Evolutionary conservation across 352 stramenopile species (phyloP).

Genomic region (Pythium scleroteichum): DNA sequence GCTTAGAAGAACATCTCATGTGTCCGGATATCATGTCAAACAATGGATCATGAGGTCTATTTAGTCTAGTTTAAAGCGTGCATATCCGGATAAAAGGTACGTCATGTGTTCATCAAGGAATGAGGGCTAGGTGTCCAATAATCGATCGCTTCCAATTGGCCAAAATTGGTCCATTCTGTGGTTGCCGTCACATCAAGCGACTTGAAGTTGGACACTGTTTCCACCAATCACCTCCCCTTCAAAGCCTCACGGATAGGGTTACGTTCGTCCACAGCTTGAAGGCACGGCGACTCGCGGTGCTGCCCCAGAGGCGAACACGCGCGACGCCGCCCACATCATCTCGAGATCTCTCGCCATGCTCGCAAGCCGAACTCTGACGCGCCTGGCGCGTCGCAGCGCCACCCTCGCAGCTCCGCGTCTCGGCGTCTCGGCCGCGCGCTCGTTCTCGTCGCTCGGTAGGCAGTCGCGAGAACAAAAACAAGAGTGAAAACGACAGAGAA

Average conservation of each 20-base stretch:
- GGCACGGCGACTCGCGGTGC: constrained; percentile 11
- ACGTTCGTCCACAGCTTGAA: constrained; percentile 37
- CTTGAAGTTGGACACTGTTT: constrained; percentile 25
- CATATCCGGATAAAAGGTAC: too few species aligned
- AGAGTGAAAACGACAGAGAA: neutral
- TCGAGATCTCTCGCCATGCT: constrained; percentile 10
- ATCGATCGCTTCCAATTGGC: neutral
- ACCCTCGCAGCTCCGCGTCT: constrained; percentile 5
- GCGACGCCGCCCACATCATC: neutral
- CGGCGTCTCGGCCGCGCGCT: constrained; percentile 1
- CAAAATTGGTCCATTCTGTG: constrained; percentile 1
- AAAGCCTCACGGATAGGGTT: constrained; percentile 16
- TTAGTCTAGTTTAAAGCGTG: too few species aligned
- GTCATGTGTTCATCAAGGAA: neutral
- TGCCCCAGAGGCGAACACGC: constrained; percentile 14
- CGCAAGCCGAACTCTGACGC: constrained; percentile 16
- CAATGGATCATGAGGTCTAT: too few species aligned
- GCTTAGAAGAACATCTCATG: too few species aligned
- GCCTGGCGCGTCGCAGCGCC: constrained; percentile 20
- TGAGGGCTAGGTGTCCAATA: neutral
- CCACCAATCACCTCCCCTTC: constrained; percentile 11
- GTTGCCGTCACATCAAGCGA: constrained; percentile 16
- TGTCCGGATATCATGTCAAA: too few species aligned
- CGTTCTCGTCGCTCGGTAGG: constrained; percentile 41
- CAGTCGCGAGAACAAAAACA: neutral